These are phyloP conservation scores for Dillenia turbinata DNA, from an alignment of 164 flowering plant genomes.

Conservation along the genomic window DNA sequence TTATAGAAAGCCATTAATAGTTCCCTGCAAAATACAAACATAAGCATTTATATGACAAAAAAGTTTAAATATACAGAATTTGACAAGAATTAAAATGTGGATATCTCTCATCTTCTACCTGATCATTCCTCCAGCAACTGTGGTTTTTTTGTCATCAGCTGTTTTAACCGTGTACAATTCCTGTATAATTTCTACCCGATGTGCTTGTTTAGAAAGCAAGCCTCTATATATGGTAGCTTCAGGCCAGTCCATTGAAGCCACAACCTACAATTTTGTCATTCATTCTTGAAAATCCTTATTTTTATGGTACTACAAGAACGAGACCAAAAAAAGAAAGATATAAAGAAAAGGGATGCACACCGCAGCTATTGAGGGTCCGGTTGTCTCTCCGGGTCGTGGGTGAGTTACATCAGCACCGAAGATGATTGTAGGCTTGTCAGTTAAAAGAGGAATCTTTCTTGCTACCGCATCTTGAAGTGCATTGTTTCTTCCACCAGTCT, in stretches of 20 bases:
- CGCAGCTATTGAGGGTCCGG: constrained; percentile 63
- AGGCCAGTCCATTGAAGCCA: constrained; percentile 42
- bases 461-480: constrained; percentile 38
- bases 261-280: constrained; percentile 18
- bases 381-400: constrained; percentile 53
- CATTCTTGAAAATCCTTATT: not conserved
- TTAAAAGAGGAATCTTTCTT: constrained; percentile 28
- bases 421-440: constrained; percentile 44
- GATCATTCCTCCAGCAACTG: constrained; percentile 55
- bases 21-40: constrained; percentile 40
- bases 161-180: constrained; percentile 43
- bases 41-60: not conserved
- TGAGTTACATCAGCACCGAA: constrained; percentile 73
- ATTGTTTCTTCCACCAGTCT: constrained; percentile 54
- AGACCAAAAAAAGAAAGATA: not conserved
- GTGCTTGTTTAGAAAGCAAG: constrained; percentile 22
- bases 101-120: constrained; percentile 29
- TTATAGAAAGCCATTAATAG: constrained; percentile 43
- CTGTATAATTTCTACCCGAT: constrained; percentile 60
- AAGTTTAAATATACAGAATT: not conserved
- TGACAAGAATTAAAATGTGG: not conserved
- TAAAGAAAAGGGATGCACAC: constrained; percentile 15
- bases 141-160: constrained; percentile 34
- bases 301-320: not conserved
- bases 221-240: constrained; percentile 25